Evolutionary conservation across 768 basidiomycete genomes (phyloP), one percentile per base, ranked within the genome.

Genomic region (Leucocoprinus birnbaumii): DNA sequence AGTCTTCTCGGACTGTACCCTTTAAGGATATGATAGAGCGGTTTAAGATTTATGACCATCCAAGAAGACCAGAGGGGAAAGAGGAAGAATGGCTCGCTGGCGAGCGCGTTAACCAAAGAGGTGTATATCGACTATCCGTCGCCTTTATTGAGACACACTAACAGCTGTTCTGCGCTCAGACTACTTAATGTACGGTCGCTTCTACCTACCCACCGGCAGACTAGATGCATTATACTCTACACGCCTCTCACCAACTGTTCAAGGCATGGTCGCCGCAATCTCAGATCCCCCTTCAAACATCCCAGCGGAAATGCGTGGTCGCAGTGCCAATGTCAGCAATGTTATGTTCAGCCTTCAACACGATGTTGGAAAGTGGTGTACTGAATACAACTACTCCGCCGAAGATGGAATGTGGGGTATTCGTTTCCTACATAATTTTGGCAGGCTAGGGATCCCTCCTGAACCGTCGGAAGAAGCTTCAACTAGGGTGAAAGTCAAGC

Each of bases 351-450:
- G 83, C 59, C 69, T 98, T 34, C 94, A 96, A 68, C 94, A 97
- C 64, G 94, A 97, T 65, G 82, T 89, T 8, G 96, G 95, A 2
- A 84, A 89, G 61, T 94, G 89, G 85, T 91, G 91, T 60, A 87
- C 89, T 2, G 96, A 98, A 68, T 98, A 96, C 61, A 90, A 89
- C 2, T 98, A 89, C 78, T 94, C 93, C 60, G 91, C 91, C 1
- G 91, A 94, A 61, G 96, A 98, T 62, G 86, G 87, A 18, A 96
- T 98, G 93, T 88, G 86, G 77, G 96, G 96, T 14, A 68, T 93
- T 16, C 81, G 90, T 16, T 80, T 93, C 16, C 77, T 98, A 47
- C 93, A 94, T 66, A 97, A 98, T 65, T 98, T 97, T 72, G 94
- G 94, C 13, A 82, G 80, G 68, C 72, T 86, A 3, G 55, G 57